Evolutionary conservation across 108 stramenopile species (phyloP).

Genomic region (Cyclotella cryptica): DNA sequence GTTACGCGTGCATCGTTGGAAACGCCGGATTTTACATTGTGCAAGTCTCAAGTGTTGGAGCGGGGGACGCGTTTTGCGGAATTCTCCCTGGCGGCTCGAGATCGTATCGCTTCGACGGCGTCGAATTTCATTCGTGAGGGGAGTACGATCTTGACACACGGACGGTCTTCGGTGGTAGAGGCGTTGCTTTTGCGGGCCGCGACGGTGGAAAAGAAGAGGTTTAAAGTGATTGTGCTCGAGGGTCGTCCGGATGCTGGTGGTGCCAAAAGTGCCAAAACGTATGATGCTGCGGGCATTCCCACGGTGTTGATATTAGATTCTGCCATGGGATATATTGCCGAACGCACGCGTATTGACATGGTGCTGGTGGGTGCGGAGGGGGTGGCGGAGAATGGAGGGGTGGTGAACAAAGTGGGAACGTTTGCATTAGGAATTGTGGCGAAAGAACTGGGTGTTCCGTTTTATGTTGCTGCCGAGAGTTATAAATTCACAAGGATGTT

Average conservation of each 20-base stretch:
- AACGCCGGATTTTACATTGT: conserved; percentile 83
- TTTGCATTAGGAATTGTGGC: conserved; percentile 88
- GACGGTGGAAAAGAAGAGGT: conserved; percentile 70
- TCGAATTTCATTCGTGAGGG: conserved; percentile 92
- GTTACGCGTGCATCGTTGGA: conserved; percentile 91
- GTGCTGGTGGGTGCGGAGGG: conserved; percentile 97
- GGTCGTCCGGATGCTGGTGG: conserved; percentile 92
- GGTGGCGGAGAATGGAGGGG: conserved; percentile 96
- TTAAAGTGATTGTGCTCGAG: conserved; percentile 90
- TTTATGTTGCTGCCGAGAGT: conserved; percentile 98
- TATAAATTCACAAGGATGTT: conserved; percentile 98
- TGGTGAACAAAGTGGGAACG: conserved; percentile 95
- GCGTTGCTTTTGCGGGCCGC: conserved; percentile 81
- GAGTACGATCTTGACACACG: conserved; percentile 90
- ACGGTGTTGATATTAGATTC: conserved; percentile 91
- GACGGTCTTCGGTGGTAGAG: conserved; percentile 90
- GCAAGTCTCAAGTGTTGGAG: conserved; percentile 78
- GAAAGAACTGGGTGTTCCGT: conserved; percentile 91
- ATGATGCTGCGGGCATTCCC: conserved; percentile 85
- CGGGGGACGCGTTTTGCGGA: conserved; percentile 93
- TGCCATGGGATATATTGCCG: conserved; percentile 96
- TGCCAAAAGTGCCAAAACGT: conserved; percentile 74
- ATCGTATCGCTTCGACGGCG: conserved; percentile 87
- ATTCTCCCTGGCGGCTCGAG: conserved; percentile 85
- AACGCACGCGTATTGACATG: conserved; percentile 78